Base-by-base conservation (phyloP, 75 land plant genomes). In the Selaginella tamariscina region DNA sequence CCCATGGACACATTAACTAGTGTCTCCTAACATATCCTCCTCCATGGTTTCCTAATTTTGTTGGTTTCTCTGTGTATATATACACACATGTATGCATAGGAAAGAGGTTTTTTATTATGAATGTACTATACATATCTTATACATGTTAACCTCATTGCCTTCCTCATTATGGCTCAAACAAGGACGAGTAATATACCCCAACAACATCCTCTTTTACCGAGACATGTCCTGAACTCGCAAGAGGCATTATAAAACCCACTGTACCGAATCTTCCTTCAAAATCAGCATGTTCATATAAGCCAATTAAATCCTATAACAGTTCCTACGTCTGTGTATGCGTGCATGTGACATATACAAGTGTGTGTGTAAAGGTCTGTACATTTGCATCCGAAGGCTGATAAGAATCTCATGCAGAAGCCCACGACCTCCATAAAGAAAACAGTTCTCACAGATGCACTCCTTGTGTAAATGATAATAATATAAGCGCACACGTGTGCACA, bases 151-250 rank as follows among this genome's bases (percentile, higher is more conserved):
- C 49, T 39, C 49, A 15, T 5, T 15, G 49, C 15, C 15, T 39
- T 5, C 49, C 15, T 39, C 49, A 5, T 5, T 15, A 5, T 5
- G 49, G 49, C 49, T 88, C 78, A 78, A 82, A 83, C 39, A 89
- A 82, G 62, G 91, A 82, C 0, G 90, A 77, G 65, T 82, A 93
- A 69, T 83, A 79, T 32, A 85, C 98, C 30, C 91, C 91, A 44
- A 86, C 28, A 54, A 78, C 65, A 26, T 83, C 81, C 66, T 82
- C 72, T 32, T 72, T 39, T 24, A 33, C 27, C 0, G 81, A 75
- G 13, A 24, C 54, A 44, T 71, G 75, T 15, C 80, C 77, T 66
- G 66, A 65, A 24, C 67, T 68, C 33, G 73, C 66, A 56, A 32
- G 33, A 27, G 82, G 75, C 26, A 60, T 55, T 32, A 21, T 70